Evolutionary conservation across 192 early-diverging fungal species (phyloP), one percentile per base, ranked within the genome.

Genomic region (Phlyctochytrium arcticum): DNA sequence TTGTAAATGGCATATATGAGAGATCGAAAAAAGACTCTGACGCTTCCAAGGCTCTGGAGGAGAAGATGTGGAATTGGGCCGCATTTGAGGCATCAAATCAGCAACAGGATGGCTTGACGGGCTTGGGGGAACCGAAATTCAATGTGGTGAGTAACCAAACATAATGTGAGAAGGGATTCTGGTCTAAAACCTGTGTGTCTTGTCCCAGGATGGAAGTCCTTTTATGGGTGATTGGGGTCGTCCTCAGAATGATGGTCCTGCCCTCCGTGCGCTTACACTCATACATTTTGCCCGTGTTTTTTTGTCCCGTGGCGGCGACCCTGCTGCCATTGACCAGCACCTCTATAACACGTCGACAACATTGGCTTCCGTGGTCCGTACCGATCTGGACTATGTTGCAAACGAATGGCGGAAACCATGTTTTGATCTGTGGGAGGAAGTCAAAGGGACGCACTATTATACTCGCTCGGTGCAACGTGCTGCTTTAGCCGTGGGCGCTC

Each of bases 361-460:
- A 15, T 32, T 72, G 5, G 21, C 8, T 17, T 54, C 46, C 8
- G 48, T 70, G 31, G 77, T 90, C 49, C 74, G 75, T 36, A 26
- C 36, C 6, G 88, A 89, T 54, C 68, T 91, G 36, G 81, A 90
- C 42, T 88, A 85, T 65, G 67, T 87, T n/a, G 68, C 73, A 1
- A 27, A 51, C 4, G 60, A 74, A 29, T 89, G 81, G 81, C 42
- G 12, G 23, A 60, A 77, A 1, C 60, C 62, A 30, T 58, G 58
- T 27, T 75, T 73, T 35, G 69, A 93, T 64, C 77, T 92, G 6
- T 93, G 92, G 91, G 92, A 93, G 65, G 92, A 93, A 62, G 65
- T 84, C 3, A 58, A 75, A 1, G 92, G 85, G 7, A 6, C 31
- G 31, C 88, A 92, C 67, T 89, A 86, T 50, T 90, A 84, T 62